Base-by-base conservation (phyloP, 768 basidiomycete species). In the Trametes meyenii region DNA sequence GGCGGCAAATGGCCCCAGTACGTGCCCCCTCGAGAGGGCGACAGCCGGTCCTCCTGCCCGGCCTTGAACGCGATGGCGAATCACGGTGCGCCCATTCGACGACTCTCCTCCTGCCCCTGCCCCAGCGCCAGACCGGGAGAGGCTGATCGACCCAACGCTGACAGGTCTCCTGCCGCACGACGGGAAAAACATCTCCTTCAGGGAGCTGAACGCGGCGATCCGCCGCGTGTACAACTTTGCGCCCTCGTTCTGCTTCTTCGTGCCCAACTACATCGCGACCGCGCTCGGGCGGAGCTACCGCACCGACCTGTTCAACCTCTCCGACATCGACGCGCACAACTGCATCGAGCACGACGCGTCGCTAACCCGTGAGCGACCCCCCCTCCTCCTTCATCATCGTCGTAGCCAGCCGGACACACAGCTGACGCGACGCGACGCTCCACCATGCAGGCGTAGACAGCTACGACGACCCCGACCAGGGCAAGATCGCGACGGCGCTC, bases 51-150 rank as follows among this genome's bases (percentile, higher is more conserved):
- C 62, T 83, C 86, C 1, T 92, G 90, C 64, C 90, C 90, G 1
- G 89, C 83, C 13, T 71, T 93, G 60, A 93, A 94, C 65, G 87
- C 89, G 0, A 77, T 94, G 83, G 89, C 91, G 7, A 93, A 93
- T 70, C 91, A 93, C 62, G 92, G 91, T 91, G 48, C 50, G 69
- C 61, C 16, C 26, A 11, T 19, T n/a, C 19, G 4, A 19, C 23
- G 23, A 13, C n/a, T 17, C 6, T 38, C 14, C 5, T 5, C 21
- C 19, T n/a, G n/a, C 21, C 19, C 21, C 45, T 6, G 21, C 1
- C 39, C 3, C 21, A 11, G 16, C 2, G 39, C 10, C 6, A 19
- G 12, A n/a, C n/a, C n/a, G n/a, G n/a, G n/a, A n/a, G n/a, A 50
- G 6, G 17, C 21, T 35, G 12, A 21, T 2, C 16, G 10, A 24